These are phyloP conservation scores for Saccharomycopsis javanensis DNA, from an alignment of 805 yeast species.

Conservation along the genomic window DNA sequence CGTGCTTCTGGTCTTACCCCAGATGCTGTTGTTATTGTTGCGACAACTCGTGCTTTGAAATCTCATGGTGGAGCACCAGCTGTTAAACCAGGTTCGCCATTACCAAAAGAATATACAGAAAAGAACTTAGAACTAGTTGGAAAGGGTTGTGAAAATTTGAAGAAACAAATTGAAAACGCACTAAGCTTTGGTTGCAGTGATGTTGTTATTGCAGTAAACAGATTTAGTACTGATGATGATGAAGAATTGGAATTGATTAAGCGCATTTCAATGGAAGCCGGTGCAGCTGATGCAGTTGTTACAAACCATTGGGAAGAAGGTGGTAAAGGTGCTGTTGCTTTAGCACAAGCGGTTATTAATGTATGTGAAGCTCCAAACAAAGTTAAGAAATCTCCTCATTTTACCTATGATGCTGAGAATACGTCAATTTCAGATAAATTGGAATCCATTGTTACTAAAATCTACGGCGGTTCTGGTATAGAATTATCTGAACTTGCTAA, in stretches of 20 bases:
- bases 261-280: slow-evolving; percentile 77
- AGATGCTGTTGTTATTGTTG: slow-evolving; percentile 86
- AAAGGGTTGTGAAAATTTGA: slow-evolving; percentile 78
- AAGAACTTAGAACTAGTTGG: slow-evolving; percentile 74
- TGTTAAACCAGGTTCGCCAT: slow-evolving; percentile 84
- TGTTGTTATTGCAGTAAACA: slow-evolving; percentile 90
- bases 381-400: slow-evolving; percentile 32
- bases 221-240: slow-evolving; percentile 70
- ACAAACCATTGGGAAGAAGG: slow-evolving; percentile 95
- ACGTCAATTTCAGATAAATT: slow-evolving; percentile 73
- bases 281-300: slow-evolving; percentile 84
- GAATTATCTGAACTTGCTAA: slow-evolving; percentile 78
- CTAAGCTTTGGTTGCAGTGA: slow-evolving; percentile 70
- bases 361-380: slow-evolving; percentile 44
- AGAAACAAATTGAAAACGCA: slow-evolving; percentile 83
- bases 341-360: slow-evolving; percentile 75
- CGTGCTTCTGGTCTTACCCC: slow-evolving; percentile 83
- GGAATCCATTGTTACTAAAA: slow-evolving; percentile 64
- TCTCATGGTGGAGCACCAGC: slow-evolving; percentile 97
- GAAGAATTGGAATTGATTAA: slow-evolving; percentile 75
- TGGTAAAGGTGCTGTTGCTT: slow-evolving; percentile 77
- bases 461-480: slow-evolving; percentile 88
- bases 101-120: slow-evolving; percentile 70
- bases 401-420: slow-evolving; percentile 57
- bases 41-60: slow-evolving; percentile 94